phyloP scores from a whole-genome alignment of 1,139 yeast genomes.

The Taphrina sp. region DNA sequence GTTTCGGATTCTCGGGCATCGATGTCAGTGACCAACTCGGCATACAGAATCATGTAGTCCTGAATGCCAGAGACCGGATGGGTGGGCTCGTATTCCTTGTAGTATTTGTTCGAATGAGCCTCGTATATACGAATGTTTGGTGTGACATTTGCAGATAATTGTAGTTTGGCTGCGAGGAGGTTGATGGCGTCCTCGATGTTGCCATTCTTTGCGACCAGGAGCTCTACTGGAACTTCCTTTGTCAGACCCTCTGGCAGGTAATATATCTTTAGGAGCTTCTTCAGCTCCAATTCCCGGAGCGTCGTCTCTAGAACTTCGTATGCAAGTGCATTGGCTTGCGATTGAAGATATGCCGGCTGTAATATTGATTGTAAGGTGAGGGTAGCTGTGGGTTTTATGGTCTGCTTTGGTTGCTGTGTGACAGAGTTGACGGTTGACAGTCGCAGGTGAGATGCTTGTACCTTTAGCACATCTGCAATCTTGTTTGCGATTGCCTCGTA shows the following conservation, averaged over 20 bases:
- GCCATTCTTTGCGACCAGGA: conserved; percentile 64
- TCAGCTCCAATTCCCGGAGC: conserved; percentile 70
- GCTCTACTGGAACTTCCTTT: conserved; percentile 62
- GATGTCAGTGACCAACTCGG: conserved; percentile 43
- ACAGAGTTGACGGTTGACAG: conserved; percentile 51
- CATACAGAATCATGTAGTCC: conserved; percentile 42
- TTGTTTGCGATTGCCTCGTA: conserved; percentile 61
- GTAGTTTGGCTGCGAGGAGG: conserved; percentile 57
- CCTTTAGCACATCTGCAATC: conserved; percentile 55
- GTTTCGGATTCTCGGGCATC: conserved; percentile 42
- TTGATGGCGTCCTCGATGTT: conserved; percentile 58
- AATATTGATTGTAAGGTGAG: conserved; percentile 50
- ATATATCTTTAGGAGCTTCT: conserved; percentile 57
- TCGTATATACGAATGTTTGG: conserved; percentile 61
- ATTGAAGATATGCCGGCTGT: conserved; percentile 47
- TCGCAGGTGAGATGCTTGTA: conserved; percentile 64
- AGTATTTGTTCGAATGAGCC: conserved; percentile 44
- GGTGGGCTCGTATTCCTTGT: conserved; percentile 38
- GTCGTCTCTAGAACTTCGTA: conserved; percentile 77
- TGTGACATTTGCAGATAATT: conserved; percentile 53
- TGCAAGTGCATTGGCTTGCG: conserved; percentile 43
- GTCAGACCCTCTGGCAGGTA: conserved; percentile 45
- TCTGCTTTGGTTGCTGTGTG: conserved; percentile 45
- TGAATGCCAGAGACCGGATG: conserved; percentile 40
- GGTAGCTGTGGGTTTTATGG: conserved; percentile 41